Evolutionary conservation across 805 yeast genomes (phyloP), one percentile per base, ranked within the genome.

Genomic region (Suhomyces sp.): DNA sequence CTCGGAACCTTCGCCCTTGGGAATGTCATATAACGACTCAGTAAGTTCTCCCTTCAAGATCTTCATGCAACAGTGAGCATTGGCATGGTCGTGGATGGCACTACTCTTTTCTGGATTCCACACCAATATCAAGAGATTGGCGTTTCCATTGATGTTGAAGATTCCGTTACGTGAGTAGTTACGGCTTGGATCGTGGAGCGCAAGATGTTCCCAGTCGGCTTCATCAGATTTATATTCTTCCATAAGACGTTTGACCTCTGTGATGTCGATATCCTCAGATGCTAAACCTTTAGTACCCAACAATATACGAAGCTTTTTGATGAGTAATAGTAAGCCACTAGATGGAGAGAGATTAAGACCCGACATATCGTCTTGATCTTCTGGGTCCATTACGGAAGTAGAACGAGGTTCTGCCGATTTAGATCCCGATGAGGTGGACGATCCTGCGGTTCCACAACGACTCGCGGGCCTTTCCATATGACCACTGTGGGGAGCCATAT

Each of bases 61-160:
- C 65, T 86, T 86, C 83, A 86, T 85, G 54, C 85, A 77, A 67
- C 93, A 86, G 67, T 86, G 90, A 10, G 91, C 89, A 50, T 80
- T 76, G 19, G 90, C 88, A 59, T 86, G 93, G 65, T 85, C 89
- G 64, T 86, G 93, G 54, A 86, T 82, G 47, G 81, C 77, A 20
- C 87, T 81, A 22, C 83, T 76, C 59, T 77, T 75, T 6, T 83
- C 82, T 0, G 91, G 90, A 48, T 78, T 76, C 93, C 93, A 86
- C 19, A 85, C 89, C 47, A 86, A 67, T 13, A 86, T 67, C 48
- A 86, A 73, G 51, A 86, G 70, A 60, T 86, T 85, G 41, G 89
- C 97, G 60, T 81, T 82, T 15, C 79, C 79, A 66, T 88, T 87
- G 58, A 89, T 78, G 60, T 86, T 83, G 35, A 79, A 82, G 25